phyloP scores from a whole-genome alignment of 2,329 filamentous ascomycete genomes.

The Monosporascus sp. region DNA sequence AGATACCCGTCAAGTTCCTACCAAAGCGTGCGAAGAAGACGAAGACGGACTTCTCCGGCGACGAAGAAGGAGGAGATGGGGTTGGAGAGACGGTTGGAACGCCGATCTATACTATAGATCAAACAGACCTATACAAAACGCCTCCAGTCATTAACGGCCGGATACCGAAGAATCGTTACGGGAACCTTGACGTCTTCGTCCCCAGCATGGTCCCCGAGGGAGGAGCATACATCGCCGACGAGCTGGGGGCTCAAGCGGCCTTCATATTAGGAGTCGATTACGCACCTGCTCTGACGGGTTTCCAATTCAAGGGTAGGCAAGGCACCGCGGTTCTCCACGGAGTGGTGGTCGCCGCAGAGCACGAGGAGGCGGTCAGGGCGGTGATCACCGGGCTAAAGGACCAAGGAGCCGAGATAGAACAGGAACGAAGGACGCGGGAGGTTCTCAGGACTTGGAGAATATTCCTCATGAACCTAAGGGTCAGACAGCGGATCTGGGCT shows the following conservation, averaged over 20 bases:
- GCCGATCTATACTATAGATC: conserved; percentile 55
- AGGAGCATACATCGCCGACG: conserved; percentile 63
- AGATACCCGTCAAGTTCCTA: conserved; percentile 77
- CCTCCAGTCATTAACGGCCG: conserved; percentile 69
- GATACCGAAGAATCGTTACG: conserved; percentile 86
- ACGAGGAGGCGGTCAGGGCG: conserved; percentile 64
- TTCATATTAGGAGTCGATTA: conserved; percentile 75
- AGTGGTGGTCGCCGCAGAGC: conserved; percentile 68
- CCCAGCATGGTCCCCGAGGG: conserved; percentile 84
- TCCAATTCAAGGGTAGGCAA: conserved; percentile 78
- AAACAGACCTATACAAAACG: conserved; percentile 69
- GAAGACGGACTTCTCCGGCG: conserved; percentile 32
- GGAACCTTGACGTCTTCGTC: conserved; percentile 91
- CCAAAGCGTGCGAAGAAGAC: conserved; percentile 39
- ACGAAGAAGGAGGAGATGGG: conserved; percentile 32
- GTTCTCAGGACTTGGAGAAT: conserved; percentile 68
- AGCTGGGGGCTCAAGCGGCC: conserved; percentile 65
- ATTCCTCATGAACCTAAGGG: conserved; percentile 71
- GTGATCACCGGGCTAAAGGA: conserved; percentile 65
- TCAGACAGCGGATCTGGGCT: conserved; percentile 67
- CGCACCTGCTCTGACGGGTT: conserved; percentile 84
- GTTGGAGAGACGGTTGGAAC: conserved; percentile 41
- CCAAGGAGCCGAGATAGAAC: conserved; percentile 57
- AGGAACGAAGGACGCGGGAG: conserved; percentile 55
- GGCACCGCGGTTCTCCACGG: conserved; percentile 81